A percentile compares a stretch with the other conserved stretches of the same genome.
Conservation (phyloP, 2,329 filamentous ascomycete species). For the Aspergillus puulaauensis region DNA sequence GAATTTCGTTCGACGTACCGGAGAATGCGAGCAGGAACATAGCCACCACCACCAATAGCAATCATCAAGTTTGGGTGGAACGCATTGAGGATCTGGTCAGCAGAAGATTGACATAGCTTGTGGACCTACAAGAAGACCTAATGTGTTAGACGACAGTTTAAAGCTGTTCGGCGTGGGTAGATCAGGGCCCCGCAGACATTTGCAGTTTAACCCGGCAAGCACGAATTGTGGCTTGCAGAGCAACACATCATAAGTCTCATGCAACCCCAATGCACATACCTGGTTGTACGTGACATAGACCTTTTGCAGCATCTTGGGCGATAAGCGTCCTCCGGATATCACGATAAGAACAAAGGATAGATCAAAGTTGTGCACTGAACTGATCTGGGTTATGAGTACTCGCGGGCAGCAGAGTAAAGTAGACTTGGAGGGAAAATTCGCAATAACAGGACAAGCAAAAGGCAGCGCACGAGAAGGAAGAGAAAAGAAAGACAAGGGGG, state of each 20-base stretch:
- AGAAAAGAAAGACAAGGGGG: neutral
- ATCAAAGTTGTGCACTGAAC: neutral
- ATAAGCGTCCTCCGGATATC: neutral
- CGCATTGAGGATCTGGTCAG: slow-evolving; percentile 74
- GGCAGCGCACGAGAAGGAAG: slow-evolving; percentile 10
- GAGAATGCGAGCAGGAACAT: slow-evolving; percentile 93
- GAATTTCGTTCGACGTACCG: slow-evolving; percentile 50
- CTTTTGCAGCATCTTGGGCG: slow-evolving; percentile 72
- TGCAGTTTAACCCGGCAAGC: neutral
- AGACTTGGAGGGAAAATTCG: neutral
- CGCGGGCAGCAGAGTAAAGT: neutral
- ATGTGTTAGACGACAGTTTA: slow-evolving; percentile 16
- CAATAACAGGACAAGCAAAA: neutral
- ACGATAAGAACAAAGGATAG: neutral
- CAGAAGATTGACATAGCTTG: slow-evolving; percentile 90
- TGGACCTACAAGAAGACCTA: slow-evolving; percentile 67
- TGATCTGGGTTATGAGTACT: neutral
- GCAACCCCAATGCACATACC: slow-evolving; percentile 52
- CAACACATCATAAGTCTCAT: neutral
- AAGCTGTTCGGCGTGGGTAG: neutral
- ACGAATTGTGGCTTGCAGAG: neutral
- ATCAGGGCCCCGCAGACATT: neutral
- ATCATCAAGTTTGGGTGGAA: slow-evolving; percentile 97
- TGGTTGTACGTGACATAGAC: slow-evolving; percentile 90
- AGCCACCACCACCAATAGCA: slow-evolving; percentile 95